Evolutionary conservation across 345 rosid genomes (phyloP).

Genomic region (Excoecaria cochinchinensis): DNA sequence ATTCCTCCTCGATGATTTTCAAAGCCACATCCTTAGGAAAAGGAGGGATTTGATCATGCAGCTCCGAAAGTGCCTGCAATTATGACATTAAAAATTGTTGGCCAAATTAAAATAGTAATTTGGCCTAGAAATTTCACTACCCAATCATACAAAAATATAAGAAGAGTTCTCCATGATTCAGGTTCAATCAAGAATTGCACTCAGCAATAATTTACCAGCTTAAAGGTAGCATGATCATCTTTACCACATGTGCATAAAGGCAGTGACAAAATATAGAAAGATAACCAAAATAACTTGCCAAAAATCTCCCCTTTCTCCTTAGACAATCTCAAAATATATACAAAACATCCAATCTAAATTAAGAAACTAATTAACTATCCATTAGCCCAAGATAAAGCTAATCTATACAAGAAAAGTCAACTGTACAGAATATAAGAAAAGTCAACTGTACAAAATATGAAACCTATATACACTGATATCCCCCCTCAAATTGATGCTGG

Average conservation of each 20-base stretch:
- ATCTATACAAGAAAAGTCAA: too few relatives aligned
- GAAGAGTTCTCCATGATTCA: not conserved
- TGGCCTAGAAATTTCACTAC: not conserved
- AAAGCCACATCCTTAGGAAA: constrained; percentile 67
- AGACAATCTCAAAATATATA: too few relatives aligned
- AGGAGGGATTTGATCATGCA: constrained; percentile 89
- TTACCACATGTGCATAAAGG: not conserved
- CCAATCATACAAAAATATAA: not conserved
- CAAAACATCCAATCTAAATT: too few relatives aligned
- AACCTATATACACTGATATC: too few relatives aligned
- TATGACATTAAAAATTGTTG: constrained; percentile 10
- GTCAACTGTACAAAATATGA: too few relatives aligned
- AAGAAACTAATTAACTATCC: too few relatives aligned
- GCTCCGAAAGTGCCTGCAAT: constrained; percentile 85
- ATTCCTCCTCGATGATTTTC: constrained; percentile 83
- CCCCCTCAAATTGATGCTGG: too few relatives aligned
- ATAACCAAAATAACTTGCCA: too few relatives aligned
- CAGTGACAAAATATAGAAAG: too few relatives aligned
- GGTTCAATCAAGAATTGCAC: not conserved
- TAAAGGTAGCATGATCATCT: not conserved
- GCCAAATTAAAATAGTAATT: not conserved
- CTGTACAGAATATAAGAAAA: too few relatives aligned
- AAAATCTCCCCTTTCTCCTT: too few relatives aligned
- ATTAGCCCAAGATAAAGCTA: too few relatives aligned
- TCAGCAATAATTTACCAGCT: not conserved